These are phyloP conservation scores for Fusarium pseudonygamai DNA, from an alignment of 2,329 filamentous ascomycete species.

Conservation along the genomic window DNA sequence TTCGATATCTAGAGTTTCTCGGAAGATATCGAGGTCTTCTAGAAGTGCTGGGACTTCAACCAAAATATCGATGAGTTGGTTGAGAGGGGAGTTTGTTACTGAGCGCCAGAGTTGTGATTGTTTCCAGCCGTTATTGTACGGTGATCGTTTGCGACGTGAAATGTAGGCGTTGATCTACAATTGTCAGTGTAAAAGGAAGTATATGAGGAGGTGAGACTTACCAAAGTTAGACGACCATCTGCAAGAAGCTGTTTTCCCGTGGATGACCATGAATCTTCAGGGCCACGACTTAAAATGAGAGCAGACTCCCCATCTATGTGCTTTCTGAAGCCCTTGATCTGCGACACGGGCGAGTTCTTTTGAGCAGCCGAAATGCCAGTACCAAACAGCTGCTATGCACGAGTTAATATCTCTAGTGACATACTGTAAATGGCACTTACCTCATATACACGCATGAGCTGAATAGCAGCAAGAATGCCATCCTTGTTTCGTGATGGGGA, in stretches of 20 bases:
- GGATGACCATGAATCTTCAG: not conserved
- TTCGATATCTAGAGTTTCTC: not conserved
- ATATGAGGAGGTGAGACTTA: accelerated
- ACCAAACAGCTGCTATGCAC: slow-evolving; percentile 17
- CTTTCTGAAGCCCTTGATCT: not conserved
- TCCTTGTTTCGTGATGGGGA: not conserved
- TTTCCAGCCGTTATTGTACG: not conserved
- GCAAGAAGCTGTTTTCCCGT: slow-evolving; percentile 10
- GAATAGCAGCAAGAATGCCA: not conserved
- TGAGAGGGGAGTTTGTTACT: not conserved
- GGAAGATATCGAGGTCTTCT: not conserved
- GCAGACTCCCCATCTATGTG: slow-evolving; percentile 17
- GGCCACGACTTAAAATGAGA: not conserved
- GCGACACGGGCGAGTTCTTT: not conserved
- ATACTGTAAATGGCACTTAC: too few relatives aligned
- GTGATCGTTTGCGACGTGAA: not conserved
- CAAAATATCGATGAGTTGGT: slow-evolving; percentile 1
- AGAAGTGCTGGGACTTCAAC: slow-evolving; percentile 6
- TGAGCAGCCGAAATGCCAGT: accelerated
- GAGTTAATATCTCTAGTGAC: too few relatives aligned
- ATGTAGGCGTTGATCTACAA: not conserved
- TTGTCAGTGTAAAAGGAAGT: accelerated
- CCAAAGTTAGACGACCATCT: slow-evolving; percentile 10
- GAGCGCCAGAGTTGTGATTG: slow-evolving; percentile 7
- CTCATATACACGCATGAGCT: slow-evolving; percentile 18